Base-by-base conservation (phyloP, 2,329 filamentous ascomycete species). In the Phaeophleospora eucalypticola region DNA sequence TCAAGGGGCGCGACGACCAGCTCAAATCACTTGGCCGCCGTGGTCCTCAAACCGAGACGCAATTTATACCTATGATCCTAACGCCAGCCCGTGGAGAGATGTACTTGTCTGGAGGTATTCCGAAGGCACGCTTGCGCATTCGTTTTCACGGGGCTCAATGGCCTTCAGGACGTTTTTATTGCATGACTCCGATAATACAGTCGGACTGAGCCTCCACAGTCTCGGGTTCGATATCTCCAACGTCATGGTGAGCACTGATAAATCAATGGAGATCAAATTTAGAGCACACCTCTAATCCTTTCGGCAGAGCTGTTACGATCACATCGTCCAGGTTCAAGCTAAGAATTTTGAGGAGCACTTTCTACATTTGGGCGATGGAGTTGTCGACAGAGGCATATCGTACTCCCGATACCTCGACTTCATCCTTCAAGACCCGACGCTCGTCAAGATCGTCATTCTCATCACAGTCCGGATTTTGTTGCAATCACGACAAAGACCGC, bases 101-200 rank as follows among this genome's bases (percentile, higher is more conserved):
- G n/a, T n/a, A n/a, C n/a, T n/a, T n/a, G n/a, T n/a, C n/a, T n/a
- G n/a, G n/a, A n/a, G n/a, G n/a, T n/a, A n/a, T 35, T 16, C 4
- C 4, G 17, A 35, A 7, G 24, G 21, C 40, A 43, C 14, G 12
- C 15, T 43, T 18, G 21, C 33, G 19, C 7, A 43, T 4, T 4
- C 41, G 4, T 48, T 48, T 20, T 36, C 48, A 9, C 41, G 33
- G 7, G 48, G 48, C 14, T 24, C 32, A 3, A 48, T 45, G 45
- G 41, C 41, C 3, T 10, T 43, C 4, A 36, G 37, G 8, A 45
- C 45, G 10, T 48, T 51, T 16, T 21, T 35, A 4, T 19, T 51
- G n/a, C 33, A 48, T 15, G 48, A 51, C 37, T 17, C 45, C 3
- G 41, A 41, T 16, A 51, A 51, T 18, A 27, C 27, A 3, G 41